These are phyloP conservation scores for Rubia yunnanensis DNA, from an alignment of 257 asterid species.

Conservation along the genomic window DNA sequence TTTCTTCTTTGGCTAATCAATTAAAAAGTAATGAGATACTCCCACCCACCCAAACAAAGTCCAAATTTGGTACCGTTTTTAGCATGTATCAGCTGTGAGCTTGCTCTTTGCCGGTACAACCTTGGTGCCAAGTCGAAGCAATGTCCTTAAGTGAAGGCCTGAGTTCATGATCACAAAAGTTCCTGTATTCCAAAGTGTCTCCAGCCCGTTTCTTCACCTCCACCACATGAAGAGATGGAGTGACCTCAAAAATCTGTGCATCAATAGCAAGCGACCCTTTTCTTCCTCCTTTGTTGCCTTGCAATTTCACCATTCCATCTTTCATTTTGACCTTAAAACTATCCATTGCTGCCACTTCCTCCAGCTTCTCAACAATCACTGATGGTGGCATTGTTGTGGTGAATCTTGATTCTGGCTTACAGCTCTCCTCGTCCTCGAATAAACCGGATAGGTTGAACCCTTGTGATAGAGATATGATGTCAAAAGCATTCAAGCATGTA, in stretches of 20 bases:
- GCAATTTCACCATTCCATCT: constrained; percentile 60
- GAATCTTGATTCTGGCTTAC: constrained; percentile 42
- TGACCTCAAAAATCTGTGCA: constrained; percentile 77
- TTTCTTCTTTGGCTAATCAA: background rate
- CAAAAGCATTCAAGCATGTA: constrained; percentile 65
- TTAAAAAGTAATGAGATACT: background rate
- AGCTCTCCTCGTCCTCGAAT: constrained; percentile 34
- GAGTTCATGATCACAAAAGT: constrained; percentile 66
- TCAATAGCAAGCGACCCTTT: constrained; percentile 69
- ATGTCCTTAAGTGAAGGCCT: constrained; percentile 79
- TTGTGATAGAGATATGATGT: constrained; percentile 60
- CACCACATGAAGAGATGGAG: constrained; percentile 84
- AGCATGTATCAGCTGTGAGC: background rate
- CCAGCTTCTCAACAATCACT: constrained; percentile 50
- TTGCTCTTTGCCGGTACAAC: background rate
- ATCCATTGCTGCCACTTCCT: constrained; percentile 55
- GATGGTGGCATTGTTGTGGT: constrained; percentile 50
- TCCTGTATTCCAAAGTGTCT: constrained; percentile 64
- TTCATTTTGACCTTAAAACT: constrained; percentile 50
- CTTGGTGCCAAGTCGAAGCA: constrained; percentile 47
- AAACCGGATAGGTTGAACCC: constrained; percentile 77
- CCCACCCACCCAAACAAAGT: background rate
- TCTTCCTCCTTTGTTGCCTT: constrained; percentile 51
- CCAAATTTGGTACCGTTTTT: too few species aligned
- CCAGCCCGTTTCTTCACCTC: constrained; percentile 78